Evolutionary conservation across 2,329 filamentous ascomycete species (phyloP), one percentile per base, ranked within the genome.

Genomic region (Endoconidiophora laricicola): DNA sequence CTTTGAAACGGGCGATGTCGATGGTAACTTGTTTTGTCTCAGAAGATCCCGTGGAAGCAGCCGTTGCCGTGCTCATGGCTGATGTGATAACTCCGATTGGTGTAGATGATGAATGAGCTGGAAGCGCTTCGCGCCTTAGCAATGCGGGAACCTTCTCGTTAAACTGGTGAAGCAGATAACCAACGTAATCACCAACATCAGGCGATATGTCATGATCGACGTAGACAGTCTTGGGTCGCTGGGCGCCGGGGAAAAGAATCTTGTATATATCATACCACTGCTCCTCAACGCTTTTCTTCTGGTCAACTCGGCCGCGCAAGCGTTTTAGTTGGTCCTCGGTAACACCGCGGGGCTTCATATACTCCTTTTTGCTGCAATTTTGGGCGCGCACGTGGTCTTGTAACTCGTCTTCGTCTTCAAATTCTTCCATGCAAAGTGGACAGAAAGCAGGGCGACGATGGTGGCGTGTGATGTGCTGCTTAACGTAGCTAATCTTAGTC

Each of bases 401-500:
- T 23, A 57, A 47, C 2, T 55, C 48, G 6, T 50, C 50, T 10
- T 53, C 52, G 2, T 44, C 54, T 12, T 41, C 37, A 43, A 58
- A 59, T 20, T 49, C 20, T 14, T 42, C 18, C 42, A 56, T 52
- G 37, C 58, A 59, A 10, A 55, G 46, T n/a, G 55, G 52, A 40
- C 58, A 59, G 38, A 57, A 57, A 20, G 52, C 49, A 2, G 57
- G 56, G 38, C 53, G 56, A 22, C 51, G 54, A 33, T 59, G 58
- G 22, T 49, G 54, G 6, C 58, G 56, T 10, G 54, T 49, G 2
- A 57, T 53, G 26, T 60, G 58, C 24, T 60, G 58, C 46, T 60
- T 60, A 6, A 60, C 57, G 29, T 60, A 58, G n/a, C 54, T 56
- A 7, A 59, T 56, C 38, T 57, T 57, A 12, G 52, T 54, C 6